A percentile compares a stretch with the other conserved stretches of the same genome.
Conservation (phyloP, 192 early-diverging fungal species). For the Chytriomyces sp. region DNA sequence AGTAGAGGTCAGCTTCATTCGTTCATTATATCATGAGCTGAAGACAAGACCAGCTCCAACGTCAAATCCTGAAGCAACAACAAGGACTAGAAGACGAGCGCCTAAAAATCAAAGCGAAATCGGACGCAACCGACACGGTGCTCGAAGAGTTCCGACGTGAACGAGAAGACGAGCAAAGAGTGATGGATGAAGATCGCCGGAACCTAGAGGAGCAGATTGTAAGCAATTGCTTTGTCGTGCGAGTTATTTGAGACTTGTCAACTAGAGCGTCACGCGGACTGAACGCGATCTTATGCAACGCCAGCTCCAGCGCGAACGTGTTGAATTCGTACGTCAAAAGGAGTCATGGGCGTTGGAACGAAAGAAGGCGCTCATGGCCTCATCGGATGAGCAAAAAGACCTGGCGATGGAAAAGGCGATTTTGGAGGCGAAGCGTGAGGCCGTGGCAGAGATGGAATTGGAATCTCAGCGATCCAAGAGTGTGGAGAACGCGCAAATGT, state of each 20-base stretch:
- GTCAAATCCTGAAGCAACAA: conserved; percentile 9
- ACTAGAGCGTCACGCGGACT: conserved; percentile 6
- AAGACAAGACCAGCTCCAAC: conserved; percentile 20
- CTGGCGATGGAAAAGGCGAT: conserved; percentile 34
- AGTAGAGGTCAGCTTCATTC: conserved; percentile 7
- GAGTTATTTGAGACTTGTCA: background rate
- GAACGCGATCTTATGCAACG: conserved; percentile 21
- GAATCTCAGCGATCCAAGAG: conserved; percentile 4
- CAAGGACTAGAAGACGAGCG: conserved; percentile 26
- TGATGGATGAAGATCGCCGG: conserved; percentile 1
- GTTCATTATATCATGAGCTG: background rate
- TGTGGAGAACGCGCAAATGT: conserved; percentile 15
- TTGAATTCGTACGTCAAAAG: conserved; percentile 22
- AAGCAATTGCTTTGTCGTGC: background rate
- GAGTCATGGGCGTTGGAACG: conserved; percentile 27
- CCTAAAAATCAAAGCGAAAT: background rate
- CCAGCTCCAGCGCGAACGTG: conserved; percentile 27
- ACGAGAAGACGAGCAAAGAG: conserved; percentile 19
- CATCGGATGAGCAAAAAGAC: conserved; percentile 16
- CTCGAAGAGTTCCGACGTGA: conserved; percentile 11
- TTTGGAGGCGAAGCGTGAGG: conserved; percentile 23
- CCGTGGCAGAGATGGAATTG: conserved; percentile 24
- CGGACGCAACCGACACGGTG: background rate
- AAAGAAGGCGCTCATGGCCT: background rate
- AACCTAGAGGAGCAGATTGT: conserved; percentile 30